Evolutionary conservation across 2,329 filamentous ascomycete species (phyloP), one percentile per base, ranked within the genome.

Genomic region (Penicillium sp.): DNA sequence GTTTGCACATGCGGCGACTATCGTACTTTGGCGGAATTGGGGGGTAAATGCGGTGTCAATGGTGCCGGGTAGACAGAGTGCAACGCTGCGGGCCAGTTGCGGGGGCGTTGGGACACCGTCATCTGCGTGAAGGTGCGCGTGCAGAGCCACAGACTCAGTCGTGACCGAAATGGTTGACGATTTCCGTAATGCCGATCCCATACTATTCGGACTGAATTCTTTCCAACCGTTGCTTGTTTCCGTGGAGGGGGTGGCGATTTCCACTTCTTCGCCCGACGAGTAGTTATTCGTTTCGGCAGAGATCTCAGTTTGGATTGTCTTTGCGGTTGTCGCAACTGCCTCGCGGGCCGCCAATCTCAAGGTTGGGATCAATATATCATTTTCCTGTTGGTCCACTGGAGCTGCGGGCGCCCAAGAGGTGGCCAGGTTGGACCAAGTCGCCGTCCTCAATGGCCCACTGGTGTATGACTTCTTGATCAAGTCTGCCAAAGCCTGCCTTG

Each of bases 151-250:
- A 5, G 74, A 75, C 39, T 73, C 73, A 9, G 53, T 56, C 4
- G 75, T 78, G 47, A 78, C 70, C 9, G 75, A 77, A 47, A 78
- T 78, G 15, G 74, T 76, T 17, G 75, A 77, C 19, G 64, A 68
- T 64, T 76, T 77, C 47, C 75, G 67, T 35, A 66, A 65, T 12
- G 67, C 58, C 51, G 59, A 61, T n/a, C 64, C 70, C 41, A 67
- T 61, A 55, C 66, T 66, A 6, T 69, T 63, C 5, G 59, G 60
- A 35, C 57, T 63, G 25, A 71, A 68, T 51, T 70, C 64, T 52
- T 68, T 59, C 58, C 66, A 64, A 27, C 54, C 61, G 49, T 64
- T 62, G 21, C 38, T 55, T 15, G 51, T 56, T 23, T 58, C 55
- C 15, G 13, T 38, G 7, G 61, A 58, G 12, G 53, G 50, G 9